Evolutionary conservation across 495 filamentous ascomycete species (phyloP).

Genomic region (Penicillium atrosanguineum): DNA sequence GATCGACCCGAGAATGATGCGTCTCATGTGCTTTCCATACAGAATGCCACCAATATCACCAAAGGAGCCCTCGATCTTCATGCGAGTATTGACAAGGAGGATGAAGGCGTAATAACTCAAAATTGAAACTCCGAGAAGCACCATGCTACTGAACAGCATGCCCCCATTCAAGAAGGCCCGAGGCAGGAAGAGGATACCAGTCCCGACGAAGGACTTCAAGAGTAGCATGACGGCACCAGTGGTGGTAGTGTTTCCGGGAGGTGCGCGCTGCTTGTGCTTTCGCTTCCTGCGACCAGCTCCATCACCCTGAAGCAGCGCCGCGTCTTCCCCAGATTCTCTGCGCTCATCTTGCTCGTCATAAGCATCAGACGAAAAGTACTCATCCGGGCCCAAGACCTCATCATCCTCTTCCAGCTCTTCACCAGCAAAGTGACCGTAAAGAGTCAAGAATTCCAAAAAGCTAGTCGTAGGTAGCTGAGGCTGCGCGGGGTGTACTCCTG

Average conservation of each 20-base stretch:
- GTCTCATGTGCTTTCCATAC: conserved; percentile 88
- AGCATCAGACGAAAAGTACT: conserved; percentile 75
- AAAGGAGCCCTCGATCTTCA: conserved; percentile 84
- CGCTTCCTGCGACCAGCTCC: conserved; percentile 59
- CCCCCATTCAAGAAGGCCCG: conserved; percentile 92
- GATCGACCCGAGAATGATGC: conserved; percentile 82
- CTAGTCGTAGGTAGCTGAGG: conserved; percentile 77
- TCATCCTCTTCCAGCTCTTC: conserved; percentile 96
- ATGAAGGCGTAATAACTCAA: conserved; percentile 97
- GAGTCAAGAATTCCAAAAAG: conserved; percentile 90
- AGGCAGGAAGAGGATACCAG: conserved; percentile 94
- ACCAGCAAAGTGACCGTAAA: conserved; percentile 97
- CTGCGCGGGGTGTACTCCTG: conserved; percentile 33
- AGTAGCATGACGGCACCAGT: conserved; percentile 76
- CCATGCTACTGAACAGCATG: conserved; percentile 93
- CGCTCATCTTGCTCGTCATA: conserved; percentile 61
- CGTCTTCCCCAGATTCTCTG: conserved; percentile 74
- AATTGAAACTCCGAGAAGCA: conserved; percentile 76
- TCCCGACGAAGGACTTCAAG: conserved; percentile 96
- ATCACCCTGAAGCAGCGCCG: conserved; percentile 71
- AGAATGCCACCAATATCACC: conserved; percentile 92
- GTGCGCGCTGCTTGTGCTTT: conserved; percentile 66
- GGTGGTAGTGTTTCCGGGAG: conserved; percentile 67
- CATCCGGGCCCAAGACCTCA: conserved; percentile 76
- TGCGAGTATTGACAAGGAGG: conserved; percentile 78